phyloP scores from a whole-genome alignment of 306 rosid genomes.

The Quercus aquifolioides region DNA sequence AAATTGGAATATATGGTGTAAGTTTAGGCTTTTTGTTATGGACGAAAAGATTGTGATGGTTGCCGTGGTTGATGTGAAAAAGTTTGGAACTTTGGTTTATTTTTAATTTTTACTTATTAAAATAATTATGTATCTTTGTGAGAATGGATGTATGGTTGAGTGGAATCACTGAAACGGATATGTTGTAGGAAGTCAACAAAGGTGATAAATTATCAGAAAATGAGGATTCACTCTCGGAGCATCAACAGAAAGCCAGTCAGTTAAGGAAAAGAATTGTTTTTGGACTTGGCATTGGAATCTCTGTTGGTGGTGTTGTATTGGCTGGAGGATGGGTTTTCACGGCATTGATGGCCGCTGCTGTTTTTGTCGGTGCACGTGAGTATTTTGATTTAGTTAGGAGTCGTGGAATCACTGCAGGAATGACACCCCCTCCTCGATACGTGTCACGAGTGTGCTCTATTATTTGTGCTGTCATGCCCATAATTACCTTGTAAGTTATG shows the following conservation, averaged over 20 bases:
- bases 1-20: neutral
- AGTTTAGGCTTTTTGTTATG: neutral
- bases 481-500: constrained; percentile 71
- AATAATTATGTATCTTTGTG: neutral
- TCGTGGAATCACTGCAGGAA: constrained; percentile 81
- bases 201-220: constrained; percentile 2
- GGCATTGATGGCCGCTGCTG: constrained; percentile 56
- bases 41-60: neutral
- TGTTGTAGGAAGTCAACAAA: constrained; percentile 40
- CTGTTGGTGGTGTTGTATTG: constrained; percentile 68
- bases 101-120: neutral
- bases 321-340: constrained; percentile 94
- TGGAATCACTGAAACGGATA: constrained; percentile 15
- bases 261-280: constrained; percentile 65
- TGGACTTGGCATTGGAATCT: constrained; percentile 85
- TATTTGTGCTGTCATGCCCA: constrained; percentile 83
- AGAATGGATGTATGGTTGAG: constrained; percentile 1
- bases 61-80: neutral
- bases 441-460: constrained; percentile 86
- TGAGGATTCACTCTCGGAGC: constrained; percentile 34
- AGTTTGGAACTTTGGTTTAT: neutral
- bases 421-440: constrained; percentile 94
- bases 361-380: constrained; percentile 77
- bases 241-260: constrained; percentile 55
- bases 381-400: constrained; percentile 88